Evolutionary conservation across 306 rosid genomes (phyloP).

Genomic region (Cucurbita pepo): DNA sequence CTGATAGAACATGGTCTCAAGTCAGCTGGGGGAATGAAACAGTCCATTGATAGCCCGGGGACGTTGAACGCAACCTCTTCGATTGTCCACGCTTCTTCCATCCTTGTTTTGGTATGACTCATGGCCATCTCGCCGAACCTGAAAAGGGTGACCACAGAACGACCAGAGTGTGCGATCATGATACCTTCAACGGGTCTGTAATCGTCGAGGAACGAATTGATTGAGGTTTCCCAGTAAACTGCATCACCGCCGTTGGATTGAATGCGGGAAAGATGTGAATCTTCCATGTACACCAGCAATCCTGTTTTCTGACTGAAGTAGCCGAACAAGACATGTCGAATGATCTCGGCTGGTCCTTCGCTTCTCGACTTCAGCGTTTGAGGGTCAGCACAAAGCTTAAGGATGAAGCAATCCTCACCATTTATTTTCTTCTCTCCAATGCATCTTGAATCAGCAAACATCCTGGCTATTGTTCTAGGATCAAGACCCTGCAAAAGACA

Average conservation of each 20-base stretch:
- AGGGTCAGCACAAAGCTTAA: conserved; percentile 85
- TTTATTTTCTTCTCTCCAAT: conserved; percentile 85
- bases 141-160: conserved; percentile 85
- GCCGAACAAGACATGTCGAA: conserved; percentile 86
- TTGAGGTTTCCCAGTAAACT: conserved; percentile 95
- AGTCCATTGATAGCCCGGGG: conserved; percentile 76
- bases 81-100: conserved; percentile 99
- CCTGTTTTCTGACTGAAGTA: conserved; percentile 98
- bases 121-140: conserved; percentile 95
- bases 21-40: conserved; percentile 98
- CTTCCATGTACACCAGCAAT: conserved; percentile 90
- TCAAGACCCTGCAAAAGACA: conserved; percentile 63
- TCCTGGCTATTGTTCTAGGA: conserved; percentile 82
- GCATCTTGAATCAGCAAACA: conserved; percentile 83
- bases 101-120: conserved; percentile 92
- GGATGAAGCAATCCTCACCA: conserved; percentile 95
- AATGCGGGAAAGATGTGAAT: conserved; percentile 89
- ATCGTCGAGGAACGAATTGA: conserved; percentile 85
- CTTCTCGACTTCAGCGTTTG: conserved; percentile 80
- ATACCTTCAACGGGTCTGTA: conserved; percentile 93
- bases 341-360: conserved; percentile 96
- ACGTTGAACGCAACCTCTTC: conserved; percentile 96
- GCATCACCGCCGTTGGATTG: conserved; percentile 82
- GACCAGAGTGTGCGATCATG: conserved; percentile 96
- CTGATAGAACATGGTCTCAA: conserved; percentile 50